Base-by-base conservation (phyloP, 139 green algal genomes). In the Volvox reticuliferus region DNA sequence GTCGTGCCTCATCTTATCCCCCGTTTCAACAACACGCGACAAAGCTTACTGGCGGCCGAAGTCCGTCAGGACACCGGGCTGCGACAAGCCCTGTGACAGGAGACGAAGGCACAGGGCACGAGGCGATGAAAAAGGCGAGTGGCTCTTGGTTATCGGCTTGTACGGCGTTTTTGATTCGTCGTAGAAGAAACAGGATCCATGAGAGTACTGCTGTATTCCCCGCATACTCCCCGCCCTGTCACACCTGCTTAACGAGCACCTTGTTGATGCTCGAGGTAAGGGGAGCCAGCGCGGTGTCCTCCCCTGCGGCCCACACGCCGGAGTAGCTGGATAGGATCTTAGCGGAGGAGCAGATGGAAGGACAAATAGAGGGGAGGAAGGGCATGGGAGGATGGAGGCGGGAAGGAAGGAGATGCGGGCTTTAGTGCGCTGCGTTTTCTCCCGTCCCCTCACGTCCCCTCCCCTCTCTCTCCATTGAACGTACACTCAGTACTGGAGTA, bases 201-300 rank as follows among this genome's bases (percentile, higher is more conserved):
- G n/a, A n/a, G n/a, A n/a, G n/a, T n/a, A n/a, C n/a, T n/a, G n/a
- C n/a, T n/a, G n/a, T n/a, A n/a, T n/a, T n/a, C n/a, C 5, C 44
- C 44, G 5, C 5, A 55, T 55, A 55, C 9, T 55, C 14, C 71
- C 71, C 71, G 71, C 32, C 28, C 71, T 20, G 71, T 2, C 62
- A 12, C 33, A 88, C 83, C 35, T 69, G 20, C 1, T 36, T 44
- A 0, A n/a, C 21, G 24, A 97, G 88, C 9, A 87, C 26, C 0
- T 76, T 63, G 35, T 96, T 93, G 17, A 98, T 73, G 12, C 93
- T 82, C 0, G 89, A 68, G 17, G 96, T 92, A 28, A 98, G 82
- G 12, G 96, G 96, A 0, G 95, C 95, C 81, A 98, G 87, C 0
- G 92, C 91, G 1, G 95, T 97, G 91, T 98, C 95, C 88, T 98